phyloP scores from a whole-genome alignment of 768 basidiomycete genomes.

The Pisolithus albus region DNA sequence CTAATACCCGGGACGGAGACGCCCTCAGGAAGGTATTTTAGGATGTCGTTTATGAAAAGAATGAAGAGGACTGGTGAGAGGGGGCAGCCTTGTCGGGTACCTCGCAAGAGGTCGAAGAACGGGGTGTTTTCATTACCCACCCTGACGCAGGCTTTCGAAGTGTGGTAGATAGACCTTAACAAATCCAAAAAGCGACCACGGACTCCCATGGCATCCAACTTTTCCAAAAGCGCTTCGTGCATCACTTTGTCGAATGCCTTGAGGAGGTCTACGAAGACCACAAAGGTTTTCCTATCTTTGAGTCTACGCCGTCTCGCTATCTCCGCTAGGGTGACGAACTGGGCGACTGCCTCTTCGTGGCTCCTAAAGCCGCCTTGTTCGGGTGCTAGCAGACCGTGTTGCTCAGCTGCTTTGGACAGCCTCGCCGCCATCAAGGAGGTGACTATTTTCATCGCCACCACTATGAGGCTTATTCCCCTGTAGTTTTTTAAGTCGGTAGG shows the following conservation, averaged over 20 bases:
- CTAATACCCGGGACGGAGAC: not conserved
- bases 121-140: not conserved
- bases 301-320: constrained; percentile 3
- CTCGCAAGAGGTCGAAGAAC: not conserved
- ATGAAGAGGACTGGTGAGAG: not conserved
- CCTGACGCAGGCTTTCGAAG: not conserved
- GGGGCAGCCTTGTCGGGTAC: not conserved
- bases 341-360: constrained; percentile 7
- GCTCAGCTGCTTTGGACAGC: not conserved
- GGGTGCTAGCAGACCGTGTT: not conserved
- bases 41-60: not conserved
- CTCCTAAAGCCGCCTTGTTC: constrained; percentile 9
- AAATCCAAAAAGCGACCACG: not conserved
- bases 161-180: not conserved
- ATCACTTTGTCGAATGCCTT: constrained; percentile 8
- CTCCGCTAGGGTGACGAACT: constrained; percentile 7
- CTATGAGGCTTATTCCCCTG: too few relatives aligned
- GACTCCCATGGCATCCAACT: constrained; percentile 2
- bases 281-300: not conserved
- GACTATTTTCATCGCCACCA: too few relatives aligned
- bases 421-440: too few relatives aligned
- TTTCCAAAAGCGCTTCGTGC: constrained; percentile 6
- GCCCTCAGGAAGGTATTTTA: not conserved
- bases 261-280: constrained; percentile 7
- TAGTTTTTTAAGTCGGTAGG: too few relatives aligned